phyloP scores from a whole-genome alignment of 805 yeast genomes.

The Torulaspora microellipsoides region DNA sequence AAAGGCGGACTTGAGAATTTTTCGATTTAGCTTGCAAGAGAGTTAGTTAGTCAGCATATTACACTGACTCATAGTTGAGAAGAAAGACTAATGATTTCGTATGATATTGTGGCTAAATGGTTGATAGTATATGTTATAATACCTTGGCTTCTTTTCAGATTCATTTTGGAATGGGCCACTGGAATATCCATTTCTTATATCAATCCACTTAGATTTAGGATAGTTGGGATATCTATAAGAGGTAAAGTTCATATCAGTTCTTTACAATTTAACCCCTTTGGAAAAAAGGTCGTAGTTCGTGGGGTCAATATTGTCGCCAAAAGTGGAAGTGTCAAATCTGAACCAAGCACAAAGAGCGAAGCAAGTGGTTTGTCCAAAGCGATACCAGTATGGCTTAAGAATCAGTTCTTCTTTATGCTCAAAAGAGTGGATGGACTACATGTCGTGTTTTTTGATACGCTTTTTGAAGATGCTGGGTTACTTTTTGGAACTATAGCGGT shows the following conservation, averaged over 20 bases:
- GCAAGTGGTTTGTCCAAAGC: too few relatives aligned
- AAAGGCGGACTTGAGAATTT: too few relatives aligned
- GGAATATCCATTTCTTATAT: slow-evolving; percentile 19
- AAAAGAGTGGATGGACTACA: slow-evolving; percentile 4
- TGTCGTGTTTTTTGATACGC: slow-evolving; percentile 3
- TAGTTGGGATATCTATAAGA: slow-evolving; percentile 12
- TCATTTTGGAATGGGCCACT: slow-evolving; percentile 3
- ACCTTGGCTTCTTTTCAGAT: slow-evolving; percentile 4
- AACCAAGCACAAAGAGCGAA: too few relatives aligned
- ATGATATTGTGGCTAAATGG: slow-evolving; percentile 4
- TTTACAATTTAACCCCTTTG: slow-evolving; percentile 18
- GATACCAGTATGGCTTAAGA: background rate
- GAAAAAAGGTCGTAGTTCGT: slow-evolving; percentile 13
- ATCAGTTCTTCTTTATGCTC: background rate
- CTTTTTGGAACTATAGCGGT: background rate
- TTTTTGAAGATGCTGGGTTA: background rate
- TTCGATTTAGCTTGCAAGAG: too few relatives aligned
- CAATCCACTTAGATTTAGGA: slow-evolving; percentile 22
- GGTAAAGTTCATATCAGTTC: slow-evolving; percentile 14
- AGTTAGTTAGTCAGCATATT: too few relatives aligned
- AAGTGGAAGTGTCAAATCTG: background rate
- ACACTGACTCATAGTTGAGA: too few relatives aligned
- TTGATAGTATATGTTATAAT: slow-evolving; percentile 2
- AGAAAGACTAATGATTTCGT: background rate
- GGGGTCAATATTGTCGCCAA: background rate